Evolutionary conservation across 2,329 filamentous ascomycete genomes (phyloP).

Genomic region (Colletotrichum musae): DNA sequence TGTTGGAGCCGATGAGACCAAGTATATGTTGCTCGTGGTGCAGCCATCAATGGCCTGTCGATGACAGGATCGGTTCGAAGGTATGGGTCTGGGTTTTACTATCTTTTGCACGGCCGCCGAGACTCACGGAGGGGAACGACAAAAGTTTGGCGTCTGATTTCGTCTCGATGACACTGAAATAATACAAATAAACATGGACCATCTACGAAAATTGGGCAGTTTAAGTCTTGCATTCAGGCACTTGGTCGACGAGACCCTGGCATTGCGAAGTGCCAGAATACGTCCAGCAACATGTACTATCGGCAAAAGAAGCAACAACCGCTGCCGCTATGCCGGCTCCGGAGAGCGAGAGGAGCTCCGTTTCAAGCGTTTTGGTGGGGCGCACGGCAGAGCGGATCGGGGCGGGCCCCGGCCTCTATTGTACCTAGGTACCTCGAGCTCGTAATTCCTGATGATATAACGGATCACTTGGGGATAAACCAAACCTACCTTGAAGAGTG

Average conservation of each 20-base stretch:
- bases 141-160: constrained; percentile 16
- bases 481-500: no score
- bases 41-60: no score
- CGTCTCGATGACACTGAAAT: not conserved
- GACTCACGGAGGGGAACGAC: not conserved
- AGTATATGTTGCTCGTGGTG: not conserved
- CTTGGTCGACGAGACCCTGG: not conserved
- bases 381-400: constrained; percentile 4
- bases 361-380: not conserved
- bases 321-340: constrained; percentile 24
- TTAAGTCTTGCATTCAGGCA: not conserved
- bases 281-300: not conserved
- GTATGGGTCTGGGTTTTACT: not conserved
- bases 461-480: no score
- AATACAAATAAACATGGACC: not conserved
- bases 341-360: constrained; percentile 8
- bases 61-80: no score
- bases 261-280: not conserved
- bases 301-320: not conserved
- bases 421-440: not conserved
- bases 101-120: not conserved
- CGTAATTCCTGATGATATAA: not conserved
- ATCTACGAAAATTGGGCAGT: not conserved
- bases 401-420: constrained; percentile 9
- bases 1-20: not conserved